Base-by-base conservation (phyloP, 306 rosid genomes). In the Medicago arabica region DNA sequence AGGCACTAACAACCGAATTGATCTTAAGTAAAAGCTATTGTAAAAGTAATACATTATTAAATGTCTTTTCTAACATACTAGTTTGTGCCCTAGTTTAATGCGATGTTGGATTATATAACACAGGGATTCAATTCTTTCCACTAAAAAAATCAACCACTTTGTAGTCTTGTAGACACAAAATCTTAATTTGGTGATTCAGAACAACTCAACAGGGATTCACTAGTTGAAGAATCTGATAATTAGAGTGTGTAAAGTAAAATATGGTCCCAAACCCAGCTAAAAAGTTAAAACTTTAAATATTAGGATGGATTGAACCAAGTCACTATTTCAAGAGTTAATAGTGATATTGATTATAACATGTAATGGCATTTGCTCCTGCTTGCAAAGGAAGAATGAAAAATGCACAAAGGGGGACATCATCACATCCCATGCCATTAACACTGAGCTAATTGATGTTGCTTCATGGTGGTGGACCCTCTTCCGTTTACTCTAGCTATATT, bases 351-450 rank as follows among this genome's bases (percentile, higher is more conserved):
- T 59, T 23, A 55, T 55, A 19, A 55, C 11, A 25, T 75, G 69
- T 14, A 82, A 76, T 47, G 79, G 75, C 46, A 28, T 39, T 16
- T 57, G 36, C 39, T n/a, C 6, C 75, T 41, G 77, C 60, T 69
- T 83, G 75, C 67, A 25, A 62, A 83, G 69, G 51, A 77, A 85
- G 84, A 51, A 83, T n/a, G 60, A 66, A 41, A 83, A 82, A 66
- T 59, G 51, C 54, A 13, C 55, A 77, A 83, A 78, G 77, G 77
- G 68, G 72, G 67, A 62, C 80, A 91, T 89, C 90, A 92, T 89
- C 84, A 86, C 85, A 77, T 80, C 88, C 87, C 91, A 86, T 85
- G 89, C 87, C 91, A 80, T 71, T 88, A 71, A 86, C 89, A 85
- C 81, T 39, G 8, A 65, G 71, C 77, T 85, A 84, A 82, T 86